A percentile compares a stretch with the other conserved stretches of the same genome.
These are phyloP conservation scores for Tricholomella constricta DNA, from an alignment of 768 basidiomycete species.

Conservation along the genomic window DNA sequence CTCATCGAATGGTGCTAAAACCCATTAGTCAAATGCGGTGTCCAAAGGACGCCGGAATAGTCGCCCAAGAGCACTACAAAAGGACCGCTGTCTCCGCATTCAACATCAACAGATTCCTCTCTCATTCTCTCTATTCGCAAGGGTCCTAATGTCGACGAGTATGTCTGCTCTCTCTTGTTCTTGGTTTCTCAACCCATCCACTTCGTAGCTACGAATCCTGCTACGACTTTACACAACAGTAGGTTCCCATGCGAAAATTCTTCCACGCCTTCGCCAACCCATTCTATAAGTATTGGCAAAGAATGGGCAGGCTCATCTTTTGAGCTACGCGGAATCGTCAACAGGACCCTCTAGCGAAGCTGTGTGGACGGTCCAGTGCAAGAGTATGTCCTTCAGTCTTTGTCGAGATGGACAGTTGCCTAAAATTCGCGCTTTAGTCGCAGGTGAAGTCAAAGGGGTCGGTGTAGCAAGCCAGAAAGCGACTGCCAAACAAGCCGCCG, in stretches of 20 bases:
- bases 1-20: not conserved
- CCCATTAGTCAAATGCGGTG: conserved; percentile 10
- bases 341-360: conserved; percentile 44
- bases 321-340: conserved; percentile 43
- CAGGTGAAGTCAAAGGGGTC: conserved; percentile 47
- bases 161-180: conserved; percentile 1
- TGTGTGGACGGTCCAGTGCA: conserved; percentile 58
- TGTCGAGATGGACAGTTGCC: not conserved
- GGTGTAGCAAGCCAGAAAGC: conserved; percentile 46
- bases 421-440: conserved; percentile 36
- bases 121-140: not conserved
- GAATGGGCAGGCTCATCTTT: conserved; percentile 21
- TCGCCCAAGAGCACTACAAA: conserved; percentile 18
- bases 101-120: not conserved
- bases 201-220: conserved; percentile 22
- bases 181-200: not conserved
- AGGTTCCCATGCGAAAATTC: conserved; percentile 12
- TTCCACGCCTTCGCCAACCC: not conserved
- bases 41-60: conserved; percentile 9
- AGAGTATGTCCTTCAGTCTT: conserved; percentile 41
- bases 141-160: conserved; percentile 22
- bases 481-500: conserved; percentile 50
- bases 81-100: conserved; percentile 7
- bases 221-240: conserved; percentile 50
- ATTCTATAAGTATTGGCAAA: conserved; percentile 29